A percentile compares a stretch with the other conserved stretches of the same genome.
Conservation (phyloP, 2,329 filamentous ascomycete genomes). For the Tolypocladium inflatum region DNA sequence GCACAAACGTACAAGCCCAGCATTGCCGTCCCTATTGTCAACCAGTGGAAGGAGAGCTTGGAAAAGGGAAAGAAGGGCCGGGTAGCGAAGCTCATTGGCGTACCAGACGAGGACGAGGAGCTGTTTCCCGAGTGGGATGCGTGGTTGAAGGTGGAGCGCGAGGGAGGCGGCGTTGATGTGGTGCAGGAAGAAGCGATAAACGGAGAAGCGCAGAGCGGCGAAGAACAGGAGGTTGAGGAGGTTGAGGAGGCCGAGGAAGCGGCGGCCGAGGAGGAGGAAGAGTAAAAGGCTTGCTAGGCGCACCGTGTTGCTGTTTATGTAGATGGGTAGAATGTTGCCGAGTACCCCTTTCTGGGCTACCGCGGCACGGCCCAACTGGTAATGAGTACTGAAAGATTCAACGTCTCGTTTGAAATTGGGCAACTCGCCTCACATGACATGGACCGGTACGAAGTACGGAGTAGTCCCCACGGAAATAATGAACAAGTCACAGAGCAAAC, state of each 20-base stretch:
- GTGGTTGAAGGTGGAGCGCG: slow-evolving; percentile 71
- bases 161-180: slow-evolving; percentile 39
- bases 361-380: not conserved
- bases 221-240: slow-evolving; percentile 10
- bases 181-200: slow-evolving; percentile 1
- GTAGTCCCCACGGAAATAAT: no score
- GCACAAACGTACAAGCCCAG: slow-evolving; percentile 94
- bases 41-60: slow-evolving; percentile 71
- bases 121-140: slow-evolving; percentile 96
- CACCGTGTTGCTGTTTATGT: slow-evolving; percentile 8
- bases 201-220: slow-evolving; percentile 8
- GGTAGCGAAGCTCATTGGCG: slow-evolving; percentile 72
- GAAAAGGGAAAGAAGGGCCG: slow-evolving; percentile 81
- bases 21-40: slow-evolving; percentile 55
- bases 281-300: slow-evolving; percentile 12
- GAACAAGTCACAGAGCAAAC: not conserved
- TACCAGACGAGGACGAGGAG: slow-evolving; percentile 74
- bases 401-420: not conserved
- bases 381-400: not conserved
- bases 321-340: not conserved
- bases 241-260: slow-evolving; percentile 11
- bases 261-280: slow-evolving; percentile 14
- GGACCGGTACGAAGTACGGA: not conserved
- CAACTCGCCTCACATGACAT: not conserved
- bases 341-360: not conserved